Base-by-base conservation (phyloP, 2,329 filamentous ascomycete species). In the Trichoderma harzianum region DNA sequence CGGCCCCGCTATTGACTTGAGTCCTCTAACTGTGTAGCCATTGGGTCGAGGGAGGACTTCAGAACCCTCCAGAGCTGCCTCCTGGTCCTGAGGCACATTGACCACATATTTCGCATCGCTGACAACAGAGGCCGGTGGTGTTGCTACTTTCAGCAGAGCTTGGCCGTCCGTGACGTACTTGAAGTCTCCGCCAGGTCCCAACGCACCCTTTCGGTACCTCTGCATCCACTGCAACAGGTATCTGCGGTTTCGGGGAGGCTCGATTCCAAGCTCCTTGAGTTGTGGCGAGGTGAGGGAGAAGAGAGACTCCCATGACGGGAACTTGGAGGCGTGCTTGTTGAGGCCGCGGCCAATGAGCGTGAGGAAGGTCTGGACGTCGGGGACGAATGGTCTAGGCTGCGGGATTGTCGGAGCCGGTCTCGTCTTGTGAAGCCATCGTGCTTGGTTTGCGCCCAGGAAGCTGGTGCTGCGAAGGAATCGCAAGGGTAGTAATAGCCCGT, bases 201-300 rank as follows among this genome's bases (percentile, higher is more conserved):
- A 92, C 26, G 90, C 84, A 7, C 93, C 94, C 62, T 89, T 88
- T 74, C 92, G 87, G 82, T 96, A 98, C 78, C 92, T 91, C 77
- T 97, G 91, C 76, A 94, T 89, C 93, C 95, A 98, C 74, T 91
- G 89, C 62, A 98, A 84, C 18, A 99, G 88, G 79, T 98, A 99
- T 71, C 91, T 87, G 74, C 96, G 89, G 75, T 90, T 89, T 58
- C 95, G 91, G 21, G 95, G 88, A 16, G 94, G 94, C 80, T 98
- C 95, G 74, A 98, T 87, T 70, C 96, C 95, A 21, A 96, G 86
- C 76, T 95, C 91, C 75, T 91, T 90, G 75, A 99, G 86, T 82
- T 98, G 91, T 58, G 86, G 81, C 21, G 93, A 94, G 26, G 89
- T 91, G 74, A 96, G 86, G 60, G 91, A 91, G 87, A 98, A 98